Evolutionary conservation across 2,329 filamentous ascomycete genomes (phyloP).

Genomic region (Pseudogymnoascus sp.): DNA sequence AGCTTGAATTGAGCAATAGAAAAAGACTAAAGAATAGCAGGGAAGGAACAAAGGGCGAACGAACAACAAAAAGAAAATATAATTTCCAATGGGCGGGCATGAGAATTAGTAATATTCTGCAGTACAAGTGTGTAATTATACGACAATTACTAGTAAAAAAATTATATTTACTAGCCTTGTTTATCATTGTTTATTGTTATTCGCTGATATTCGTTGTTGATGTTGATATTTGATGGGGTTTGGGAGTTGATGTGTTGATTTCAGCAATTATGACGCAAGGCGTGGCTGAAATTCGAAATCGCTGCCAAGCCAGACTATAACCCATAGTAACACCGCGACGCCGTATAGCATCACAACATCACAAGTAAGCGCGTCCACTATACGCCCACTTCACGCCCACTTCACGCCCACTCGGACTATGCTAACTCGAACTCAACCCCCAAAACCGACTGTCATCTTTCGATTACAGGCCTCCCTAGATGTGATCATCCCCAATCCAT

Average conservation of each 20-base stretch:
- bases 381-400: background rate
- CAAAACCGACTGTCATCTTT: background rate
- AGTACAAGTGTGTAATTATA: background rate
- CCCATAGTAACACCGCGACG: background rate
- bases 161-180: background rate
- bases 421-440: background rate
- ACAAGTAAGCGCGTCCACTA: background rate
- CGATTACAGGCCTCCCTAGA: background rate
- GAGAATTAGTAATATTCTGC: background rate
- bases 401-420: background rate
- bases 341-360: background rate
- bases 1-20: too few species aligned
- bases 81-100: background rate
- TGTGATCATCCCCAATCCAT: background rate
- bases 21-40: too few species aligned
- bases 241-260: background rate
- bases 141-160: background rate
- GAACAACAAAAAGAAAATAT: background rate
- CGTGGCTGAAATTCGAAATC: slow-evolving; percentile 1
- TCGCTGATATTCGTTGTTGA: background rate
- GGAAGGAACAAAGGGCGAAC: too few species aligned
- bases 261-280: background rate
- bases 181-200: background rate
- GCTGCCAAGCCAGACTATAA: background rate
- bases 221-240: background rate